Evolutionary conservation across 441 rosid genomes (phyloP).

Genomic region (Dalechampia spathulata): DNA sequence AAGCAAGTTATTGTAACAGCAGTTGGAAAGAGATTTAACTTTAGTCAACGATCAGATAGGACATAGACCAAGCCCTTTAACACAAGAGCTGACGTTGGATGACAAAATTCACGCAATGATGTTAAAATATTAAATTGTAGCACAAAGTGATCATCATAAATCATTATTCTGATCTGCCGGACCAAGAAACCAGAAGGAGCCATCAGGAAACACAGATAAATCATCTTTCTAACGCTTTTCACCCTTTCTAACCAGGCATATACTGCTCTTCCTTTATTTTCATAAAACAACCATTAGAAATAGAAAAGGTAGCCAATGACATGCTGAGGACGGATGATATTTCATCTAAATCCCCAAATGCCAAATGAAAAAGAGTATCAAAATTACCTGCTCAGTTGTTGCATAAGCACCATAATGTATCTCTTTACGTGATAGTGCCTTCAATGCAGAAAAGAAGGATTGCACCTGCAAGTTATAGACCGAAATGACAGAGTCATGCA

Average conservation of each 20-base stretch:
- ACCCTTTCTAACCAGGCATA: neutral
- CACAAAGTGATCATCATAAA: neutral
- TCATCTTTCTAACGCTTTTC: neutral
- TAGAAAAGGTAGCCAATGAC: no score
- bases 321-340: no score
- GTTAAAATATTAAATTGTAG: neutral
- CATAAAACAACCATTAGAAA: no score
- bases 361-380: constrained; percentile 6
- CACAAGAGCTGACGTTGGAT: neutral
- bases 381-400: constrained; percentile 64
- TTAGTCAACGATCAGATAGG: neutral
- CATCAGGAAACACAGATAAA: neutral
- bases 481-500: neutral
- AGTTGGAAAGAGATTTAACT: neutral
- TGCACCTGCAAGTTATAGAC: constrained; percentile 48
- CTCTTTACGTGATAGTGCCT: constrained; percentile 63
- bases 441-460: constrained; percentile 61
- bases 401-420: constrained; percentile 75
- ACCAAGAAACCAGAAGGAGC: neutral
- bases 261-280: neutral
- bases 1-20: neutral
- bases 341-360: neutral
- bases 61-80: neutral
- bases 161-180: neutral
- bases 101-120: neutral